A percentile compares a stretch with the other conserved stretches of the same genome.
phyloP scores from a whole-genome alignment of 345 rosid species.

The Excoecaria cochinchinensis region DNA sequence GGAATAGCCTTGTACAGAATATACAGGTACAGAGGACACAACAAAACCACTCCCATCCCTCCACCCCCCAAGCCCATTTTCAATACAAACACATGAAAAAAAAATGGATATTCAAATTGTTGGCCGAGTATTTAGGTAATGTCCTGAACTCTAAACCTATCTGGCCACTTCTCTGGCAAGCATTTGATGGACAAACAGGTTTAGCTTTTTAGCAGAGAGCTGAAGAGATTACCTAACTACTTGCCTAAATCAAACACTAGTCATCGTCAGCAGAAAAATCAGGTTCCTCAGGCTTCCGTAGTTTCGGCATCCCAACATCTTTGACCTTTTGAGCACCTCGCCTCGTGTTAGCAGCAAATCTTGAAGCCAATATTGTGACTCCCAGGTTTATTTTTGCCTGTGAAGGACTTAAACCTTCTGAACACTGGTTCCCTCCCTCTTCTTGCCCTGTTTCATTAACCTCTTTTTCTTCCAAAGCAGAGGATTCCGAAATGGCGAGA shows the following conservation, averaged over 20 bases:
- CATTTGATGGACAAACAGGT: background rate
- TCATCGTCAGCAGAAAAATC: slow-evolving; percentile 60
- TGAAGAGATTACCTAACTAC: background rate
- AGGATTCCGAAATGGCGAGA: slow-evolving; percentile 45
- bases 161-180: background rate
- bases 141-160: background rate
- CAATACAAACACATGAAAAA: background rate
- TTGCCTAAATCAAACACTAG: background rate
- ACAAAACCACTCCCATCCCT: background rate
- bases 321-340: slow-evolving; percentile 72
- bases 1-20: too few relatives aligned
- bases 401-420: slow-evolving; percentile 34
- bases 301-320: slow-evolving; percentile 61
- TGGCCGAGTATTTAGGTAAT: background rate
- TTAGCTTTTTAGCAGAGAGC: background rate
- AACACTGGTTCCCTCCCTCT: slow-evolving; percentile 20
- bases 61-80: too few relatives aligned
- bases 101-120: background rate
- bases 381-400: slow-evolving; percentile 58
- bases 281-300: slow-evolving; percentile 84
- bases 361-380: slow-evolving; percentile 68
- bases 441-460: slow-evolving; percentile 22
- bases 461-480: slow-evolving; percentile 26
- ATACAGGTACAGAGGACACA: slow-evolving; percentile 3
- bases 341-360: slow-evolving; percentile 85